These are phyloP conservation scores for Hydnum rufescens DNA, from an alignment of 768 basidiomycete species.

Conservation along the genomic window DNA sequence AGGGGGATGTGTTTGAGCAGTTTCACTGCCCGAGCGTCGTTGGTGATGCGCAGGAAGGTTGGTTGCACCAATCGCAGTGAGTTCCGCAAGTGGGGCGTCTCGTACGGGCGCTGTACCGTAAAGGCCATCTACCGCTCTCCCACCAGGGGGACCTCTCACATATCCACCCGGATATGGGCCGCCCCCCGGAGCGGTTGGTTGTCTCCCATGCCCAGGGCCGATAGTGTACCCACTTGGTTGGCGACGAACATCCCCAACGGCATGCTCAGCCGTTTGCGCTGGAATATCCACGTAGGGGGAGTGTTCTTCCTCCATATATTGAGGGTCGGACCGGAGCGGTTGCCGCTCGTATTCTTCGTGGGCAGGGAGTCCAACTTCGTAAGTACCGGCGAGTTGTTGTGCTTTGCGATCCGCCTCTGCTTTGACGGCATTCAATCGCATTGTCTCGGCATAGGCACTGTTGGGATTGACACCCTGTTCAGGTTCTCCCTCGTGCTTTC, in stretches of 20 bases:
- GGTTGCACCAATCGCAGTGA: too few relatives aligned
- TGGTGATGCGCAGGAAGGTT: too few relatives aligned
- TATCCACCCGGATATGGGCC: constrained; percentile 26
- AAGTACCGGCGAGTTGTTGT: constrained; percentile 26
- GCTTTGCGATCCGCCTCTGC: constrained; percentile 74
- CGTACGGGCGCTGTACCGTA: constrained; percentile 25
- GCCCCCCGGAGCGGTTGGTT: background rate
- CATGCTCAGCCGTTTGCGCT: constrained; percentile 12
- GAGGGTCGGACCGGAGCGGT: constrained; percentile 26
- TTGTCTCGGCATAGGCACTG: constrained; percentile 33
- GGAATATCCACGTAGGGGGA: constrained; percentile 14
- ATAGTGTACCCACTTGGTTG: background rate
- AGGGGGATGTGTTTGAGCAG: too few relatives aligned
- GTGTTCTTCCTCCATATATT: constrained; percentile 33
- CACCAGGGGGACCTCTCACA: constrained; percentile 39
- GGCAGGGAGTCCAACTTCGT: constrained; percentile 50
- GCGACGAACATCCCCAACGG: constrained; percentile 13
- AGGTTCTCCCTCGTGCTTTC: constrained; percentile 2
- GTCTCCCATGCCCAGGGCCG: background rate
- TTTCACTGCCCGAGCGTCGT: too few relatives aligned
- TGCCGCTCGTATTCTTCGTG: constrained; percentile 49
- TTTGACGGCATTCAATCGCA: constrained; percentile 70
- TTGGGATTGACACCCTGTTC: constrained; percentile 11
- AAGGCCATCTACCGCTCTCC: constrained; percentile 58
- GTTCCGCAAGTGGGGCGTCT: too few relatives aligned